Base-by-base conservation (phyloP, 2,329 filamentous ascomycete species). In the Colletotrichum orchidophilum region DNA sequence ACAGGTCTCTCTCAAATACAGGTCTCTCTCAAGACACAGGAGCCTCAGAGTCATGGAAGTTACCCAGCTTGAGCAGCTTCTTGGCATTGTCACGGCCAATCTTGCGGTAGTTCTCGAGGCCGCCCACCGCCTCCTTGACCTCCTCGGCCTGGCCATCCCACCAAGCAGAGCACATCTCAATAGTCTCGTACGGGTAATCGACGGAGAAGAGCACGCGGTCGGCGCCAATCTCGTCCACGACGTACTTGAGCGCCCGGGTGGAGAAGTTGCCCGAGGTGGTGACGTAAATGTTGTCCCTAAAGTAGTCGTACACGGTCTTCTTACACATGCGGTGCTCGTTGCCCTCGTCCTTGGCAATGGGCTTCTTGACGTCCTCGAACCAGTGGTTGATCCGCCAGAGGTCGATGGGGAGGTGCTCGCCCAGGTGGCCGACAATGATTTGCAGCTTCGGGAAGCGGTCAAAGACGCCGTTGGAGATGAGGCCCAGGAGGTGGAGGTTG, bases 191-290 rank as follows among this genome's bases (percentile, higher is more conserved):
- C 0, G 86, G 87, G 72, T 88, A 87, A 74, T 88, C 86, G 3
- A 88, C 83, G 1, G 82, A 85, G 75, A 87, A 88, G n/a, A 88
- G 73, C 46, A 88, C 85, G 0, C 86, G 77, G 63, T 87, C 85
- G 5, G 84, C 78, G 8, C 86, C 83, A 31, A 89, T 79, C 73
- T 87, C 82, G 24, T 81, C 79, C 24, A 86, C 80, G 55, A 83
- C 84, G 63, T 83, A 89, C 72, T 87, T 80, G 54, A 89, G 77
- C 1, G 86, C 87, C 1, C 83, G 78, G 0, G 86, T 88, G 0
- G 85, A 88, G 74, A 89, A 90, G 75, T 89, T 85, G 0, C 87
- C 88, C 66, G 81, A 84, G 0, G 87, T 89, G 3, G 88, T 90
- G 73, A 89, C 84, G 85, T 85, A 90, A 67, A 90, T 80, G 76